Base-by-base conservation (phyloP, 306 rosid species). In the Glycine latifolia region DNA sequence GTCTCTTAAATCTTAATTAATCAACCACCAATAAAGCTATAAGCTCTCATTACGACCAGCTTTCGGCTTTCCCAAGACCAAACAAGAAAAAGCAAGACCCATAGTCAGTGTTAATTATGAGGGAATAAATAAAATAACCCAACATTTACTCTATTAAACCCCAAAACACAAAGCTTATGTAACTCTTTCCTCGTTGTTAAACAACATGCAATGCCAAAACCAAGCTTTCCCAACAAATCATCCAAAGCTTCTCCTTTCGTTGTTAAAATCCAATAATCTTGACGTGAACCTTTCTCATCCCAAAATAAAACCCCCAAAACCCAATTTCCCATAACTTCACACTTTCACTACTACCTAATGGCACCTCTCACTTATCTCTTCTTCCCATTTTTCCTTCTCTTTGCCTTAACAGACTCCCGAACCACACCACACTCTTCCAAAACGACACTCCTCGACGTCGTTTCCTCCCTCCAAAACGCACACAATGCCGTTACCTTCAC, bases 361-460 rank as follows among this genome's bases (percentile, higher is more conserved):
- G 71, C 10, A 11, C 70, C 65, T 44, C 26, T 69, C 49, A 44
- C 59, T 68, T 31, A 53, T 2, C 66, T 86, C 15, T 49, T 87
- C 17, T 54, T 59, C 43, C 33, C 79, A 59, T 0, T 67, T 65
- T 12, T 88, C 52, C 33, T 80, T 62, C 16, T 90, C 35, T 14
- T 75, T 4, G 58, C 1, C 10, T 4, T 11, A 10, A 77, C 71
- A 10, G 87, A 71, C 61, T 83, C 90, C 35, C 86, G 96, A 11
- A 89, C 17, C 76, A 67, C 61, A 16, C 82, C 79, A 0, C 58
- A 5, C 1, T 11, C 5, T 66, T 26, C 80, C 31, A 81, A 83
- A 69, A 90, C 94, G 73, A 71, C 94, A 12, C 11, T 85, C 6
- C 90, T 94, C 73, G 86, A 91, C 60, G 94, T 91, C 68, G 77